Percentiles rank a stretch among this genome's conserved stretches.
Evolutionary conservation across 202 grass and related monocot species (phyloP).

Genomic region (Schoenoplectus tabernaemontani): DNA sequence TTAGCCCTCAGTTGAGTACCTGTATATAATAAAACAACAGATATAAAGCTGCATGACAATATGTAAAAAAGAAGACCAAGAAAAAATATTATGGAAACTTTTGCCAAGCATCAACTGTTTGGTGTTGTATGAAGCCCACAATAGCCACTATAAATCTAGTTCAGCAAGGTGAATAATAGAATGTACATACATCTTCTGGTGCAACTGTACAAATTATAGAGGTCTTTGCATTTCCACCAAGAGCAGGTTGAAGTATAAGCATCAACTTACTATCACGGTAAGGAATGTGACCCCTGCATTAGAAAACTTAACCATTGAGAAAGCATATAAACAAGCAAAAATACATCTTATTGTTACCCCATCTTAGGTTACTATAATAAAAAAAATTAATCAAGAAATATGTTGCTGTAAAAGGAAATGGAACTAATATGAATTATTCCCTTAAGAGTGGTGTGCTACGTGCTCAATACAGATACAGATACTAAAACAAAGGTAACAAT

Average conservation of each 20-base stretch:
- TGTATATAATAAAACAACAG: neutral
- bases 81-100: neutral
- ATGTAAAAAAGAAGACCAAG: no score
- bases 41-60: no score
- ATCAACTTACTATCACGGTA: constrained; percentile 98
- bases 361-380: neutral
- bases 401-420: neutral
- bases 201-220: constrained; percentile 93
- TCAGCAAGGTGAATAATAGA: neutral
- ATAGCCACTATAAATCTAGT: neutral
- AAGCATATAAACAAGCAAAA: constrained; percentile 24
- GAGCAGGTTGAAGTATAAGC: constrained; percentile 85
- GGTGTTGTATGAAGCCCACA: neutral
- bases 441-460: neutral
- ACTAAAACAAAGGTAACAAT: no score
- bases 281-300: constrained; percentile 88
- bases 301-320: constrained; percentile 22
- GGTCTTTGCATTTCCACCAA: constrained; percentile 97
- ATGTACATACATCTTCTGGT: constrained; percentile 63
- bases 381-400: neutral
- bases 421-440: neutral
- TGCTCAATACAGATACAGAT: no score
- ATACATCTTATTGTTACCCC: neutral
- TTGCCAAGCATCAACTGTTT: neutral
- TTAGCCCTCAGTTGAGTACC: neutral